These are phyloP conservation scores for Oryza meridionalis DNA, from an alignment of 176 grass and related monocot species.

Conservation along the genomic window DNA sequence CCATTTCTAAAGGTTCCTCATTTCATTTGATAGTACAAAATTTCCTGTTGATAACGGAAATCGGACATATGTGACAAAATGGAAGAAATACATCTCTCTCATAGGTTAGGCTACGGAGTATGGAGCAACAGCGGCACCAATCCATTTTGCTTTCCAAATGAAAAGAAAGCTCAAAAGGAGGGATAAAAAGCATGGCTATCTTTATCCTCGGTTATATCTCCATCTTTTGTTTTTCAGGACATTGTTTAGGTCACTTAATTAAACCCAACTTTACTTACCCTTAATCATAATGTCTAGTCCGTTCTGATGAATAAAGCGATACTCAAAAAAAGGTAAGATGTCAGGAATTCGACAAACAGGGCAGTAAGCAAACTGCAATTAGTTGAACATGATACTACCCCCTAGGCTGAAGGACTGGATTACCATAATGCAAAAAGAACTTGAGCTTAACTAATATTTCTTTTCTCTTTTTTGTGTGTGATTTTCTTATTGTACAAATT, in stretches of 20 bases:
- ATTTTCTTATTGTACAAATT: not conserved
- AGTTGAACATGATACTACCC: constrained; percentile 19
- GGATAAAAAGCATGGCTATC: not conserved
- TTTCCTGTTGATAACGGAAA: not conserved
- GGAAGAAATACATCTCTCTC: not conserved
- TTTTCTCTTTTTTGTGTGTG: not conserved
- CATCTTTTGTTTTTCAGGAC: constrained; percentile 17
- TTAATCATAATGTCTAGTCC: constrained; percentile 26
- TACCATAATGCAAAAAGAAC: constrained; percentile 14
- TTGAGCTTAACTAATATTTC: not conserved
- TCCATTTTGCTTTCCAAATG: not conserved
- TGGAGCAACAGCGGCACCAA: not conserved
- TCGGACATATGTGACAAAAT: not conserved
- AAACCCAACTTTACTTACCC: constrained; percentile 21
- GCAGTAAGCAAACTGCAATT: constrained; percentile 5
- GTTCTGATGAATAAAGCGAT: constrained; percentile 1
- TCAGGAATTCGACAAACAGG: not conserved
- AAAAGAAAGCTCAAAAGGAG: not conserved
- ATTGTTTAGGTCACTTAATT: constrained; percentile 22
- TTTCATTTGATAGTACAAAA: not conserved
- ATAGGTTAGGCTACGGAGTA: not conserved
- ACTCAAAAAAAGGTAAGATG: not conserved
- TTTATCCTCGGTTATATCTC: constrained; percentile 17
- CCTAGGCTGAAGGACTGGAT: constrained; percentile 3
- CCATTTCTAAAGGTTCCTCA: not conserved